Evolutionary conservation across 2,329 filamentous ascomycete genomes (phyloP).

Genomic region (Fusarium pseudocircinatum): DNA sequence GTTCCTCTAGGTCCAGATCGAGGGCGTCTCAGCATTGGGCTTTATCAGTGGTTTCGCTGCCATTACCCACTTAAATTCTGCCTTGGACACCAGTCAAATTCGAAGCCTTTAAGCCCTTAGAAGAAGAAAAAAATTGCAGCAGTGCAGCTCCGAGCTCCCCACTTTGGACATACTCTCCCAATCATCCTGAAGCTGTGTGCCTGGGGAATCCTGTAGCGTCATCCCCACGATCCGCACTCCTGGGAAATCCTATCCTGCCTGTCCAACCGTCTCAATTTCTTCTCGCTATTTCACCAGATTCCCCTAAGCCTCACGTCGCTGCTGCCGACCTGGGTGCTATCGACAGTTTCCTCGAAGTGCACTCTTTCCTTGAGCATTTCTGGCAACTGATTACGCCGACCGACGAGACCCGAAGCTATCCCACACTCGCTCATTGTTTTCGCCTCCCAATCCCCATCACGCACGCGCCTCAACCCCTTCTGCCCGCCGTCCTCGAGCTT

Average conservation of each 20-base stretch:
- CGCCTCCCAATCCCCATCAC: conserved; percentile 14
- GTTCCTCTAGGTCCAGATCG: conserved; percentile 5
- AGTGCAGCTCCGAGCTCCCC: conserved; percentile 38
- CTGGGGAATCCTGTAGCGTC: conserved; percentile 42
- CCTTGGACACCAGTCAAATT: conserved; percentile 29
- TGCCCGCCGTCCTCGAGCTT: conserved; percentile 17
- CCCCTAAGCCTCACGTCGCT: conserved; percentile 5
- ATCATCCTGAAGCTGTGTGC: conserved; percentile 34
- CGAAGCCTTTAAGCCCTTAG: conserved; percentile 29
- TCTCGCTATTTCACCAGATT: conserved; percentile 19
- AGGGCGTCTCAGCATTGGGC: conserved; percentile 12
- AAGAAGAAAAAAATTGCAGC: conserved; percentile 27
- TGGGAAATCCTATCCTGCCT: conserved; percentile 39
- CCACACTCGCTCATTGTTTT: conserved; percentile 25
- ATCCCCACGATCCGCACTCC: conserved; percentile 44
- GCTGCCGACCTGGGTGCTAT: conserved; percentile 2
- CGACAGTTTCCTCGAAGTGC: not conserved
- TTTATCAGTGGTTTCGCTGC: conserved; percentile 11
- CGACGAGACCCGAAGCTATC: conserved; percentile 19
- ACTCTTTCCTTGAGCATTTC: not conserved
- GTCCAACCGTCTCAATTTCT: conserved; percentile 29
- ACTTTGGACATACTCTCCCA: conserved; percentile 35
- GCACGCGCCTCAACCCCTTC: conserved; percentile 27
- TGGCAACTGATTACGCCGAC: conserved; percentile 11
- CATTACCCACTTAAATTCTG: conserved; percentile 35